Evolutionary conservation across 2,329 filamentous ascomycete genomes (phyloP).

Genomic region (Arthrobotrys sphaeroides): DNA sequence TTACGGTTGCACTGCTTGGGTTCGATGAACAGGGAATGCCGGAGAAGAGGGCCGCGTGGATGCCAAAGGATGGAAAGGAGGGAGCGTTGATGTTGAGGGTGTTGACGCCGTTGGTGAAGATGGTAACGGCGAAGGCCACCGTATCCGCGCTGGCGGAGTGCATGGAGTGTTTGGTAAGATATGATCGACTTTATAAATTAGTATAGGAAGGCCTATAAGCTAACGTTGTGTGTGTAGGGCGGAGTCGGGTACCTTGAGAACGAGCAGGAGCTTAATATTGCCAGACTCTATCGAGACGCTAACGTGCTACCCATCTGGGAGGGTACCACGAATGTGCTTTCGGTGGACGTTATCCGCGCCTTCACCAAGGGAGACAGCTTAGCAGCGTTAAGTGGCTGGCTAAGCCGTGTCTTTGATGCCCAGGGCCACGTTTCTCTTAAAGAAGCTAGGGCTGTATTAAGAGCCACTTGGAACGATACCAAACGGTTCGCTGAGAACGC

Average conservation of each 20-base stretch:
- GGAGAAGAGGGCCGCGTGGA: constrained; percentile 56
- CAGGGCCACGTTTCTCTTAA: constrained; percentile 37
- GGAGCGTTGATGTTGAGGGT: constrained; percentile 63
- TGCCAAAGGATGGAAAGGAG: constrained; percentile 56
- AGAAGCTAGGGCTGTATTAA: constrained; percentile 29
- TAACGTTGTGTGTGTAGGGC: constrained; percentile 63
- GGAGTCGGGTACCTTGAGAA: constrained; percentile 74
- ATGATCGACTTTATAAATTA: neutral
- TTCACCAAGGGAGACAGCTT: constrained; percentile 60
- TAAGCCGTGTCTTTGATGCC: constrained; percentile 54
- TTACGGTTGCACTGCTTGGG: constrained; percentile 68
- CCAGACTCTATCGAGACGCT: constrained; percentile 73
- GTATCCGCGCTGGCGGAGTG: constrained; percentile 67
- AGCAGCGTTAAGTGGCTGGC: constrained; percentile 56
- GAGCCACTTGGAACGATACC: constrained; percentile 61
- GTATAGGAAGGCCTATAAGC: neutral
- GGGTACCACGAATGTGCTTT: constrained; percentile 76
- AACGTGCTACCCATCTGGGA: constrained; percentile 75
- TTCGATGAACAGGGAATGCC: constrained; percentile 64
- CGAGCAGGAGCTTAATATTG: constrained; percentile 73
- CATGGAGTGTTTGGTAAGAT: constrained; percentile 66
- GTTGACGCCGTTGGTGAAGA: constrained; percentile 71
- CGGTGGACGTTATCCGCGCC: constrained; percentile 65
- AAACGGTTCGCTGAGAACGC: constrained; percentile 61
- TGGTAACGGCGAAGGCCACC: constrained; percentile 66